Percentiles rank a stretch among this genome's conserved stretches.
phyloP scores from a whole-genome alignment of 495 filamentous ascomycete genomes.

The Astrocystis sublimbata region DNA sequence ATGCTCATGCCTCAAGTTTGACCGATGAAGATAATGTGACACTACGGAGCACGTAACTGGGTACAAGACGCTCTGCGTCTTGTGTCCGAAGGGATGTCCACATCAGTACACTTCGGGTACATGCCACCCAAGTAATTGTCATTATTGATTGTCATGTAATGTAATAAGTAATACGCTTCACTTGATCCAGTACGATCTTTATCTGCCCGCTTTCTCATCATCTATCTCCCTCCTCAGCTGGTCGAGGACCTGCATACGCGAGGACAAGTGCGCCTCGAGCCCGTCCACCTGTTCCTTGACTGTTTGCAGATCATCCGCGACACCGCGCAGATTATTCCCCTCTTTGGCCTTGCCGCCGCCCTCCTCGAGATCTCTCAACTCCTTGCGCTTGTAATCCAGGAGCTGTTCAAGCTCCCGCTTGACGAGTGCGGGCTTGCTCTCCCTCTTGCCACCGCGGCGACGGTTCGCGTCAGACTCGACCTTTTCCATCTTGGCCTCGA shows the following conservation, averaged over 20 bases:
- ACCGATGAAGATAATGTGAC: not conserved
- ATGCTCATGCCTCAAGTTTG: not conserved
- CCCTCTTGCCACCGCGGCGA: slow-evolving; percentile 57
- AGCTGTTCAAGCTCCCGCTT: slow-evolving; percentile 92
- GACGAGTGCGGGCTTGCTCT: slow-evolving; percentile 77
- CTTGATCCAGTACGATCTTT: slow-evolving; percentile 3
- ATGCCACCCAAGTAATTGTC: no score
- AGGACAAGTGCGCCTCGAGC: slow-evolving; percentile 64
- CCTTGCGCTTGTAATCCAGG: slow-evolving; percentile 73
- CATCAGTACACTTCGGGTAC: no score
- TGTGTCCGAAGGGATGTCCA: no score
- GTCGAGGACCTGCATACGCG: slow-evolving; percentile 58
- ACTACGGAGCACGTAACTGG: not conserved
- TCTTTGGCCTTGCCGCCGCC: slow-evolving; percentile 65
- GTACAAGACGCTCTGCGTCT: no score
- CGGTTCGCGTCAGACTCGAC: slow-evolving; percentile 66
- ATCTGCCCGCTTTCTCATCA: slow-evolving; percentile 58
- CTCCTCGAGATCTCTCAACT: slow-evolving; percentile 71
- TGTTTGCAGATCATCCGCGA: slow-evolving; percentile 69
- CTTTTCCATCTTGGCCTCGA: slow-evolving; percentile 79
- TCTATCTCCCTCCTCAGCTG: slow-evolving; percentile 62
- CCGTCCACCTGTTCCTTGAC: slow-evolving; percentile 75
- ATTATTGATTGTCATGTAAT: no score
- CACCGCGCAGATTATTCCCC: slow-evolving; percentile 60
- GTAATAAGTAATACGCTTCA: not conserved